Evolutionary conservation across 129 eudicot genomes (phyloP), one percentile per base, ranked within the genome.

Genomic region (Sambucus nigra): DNA sequence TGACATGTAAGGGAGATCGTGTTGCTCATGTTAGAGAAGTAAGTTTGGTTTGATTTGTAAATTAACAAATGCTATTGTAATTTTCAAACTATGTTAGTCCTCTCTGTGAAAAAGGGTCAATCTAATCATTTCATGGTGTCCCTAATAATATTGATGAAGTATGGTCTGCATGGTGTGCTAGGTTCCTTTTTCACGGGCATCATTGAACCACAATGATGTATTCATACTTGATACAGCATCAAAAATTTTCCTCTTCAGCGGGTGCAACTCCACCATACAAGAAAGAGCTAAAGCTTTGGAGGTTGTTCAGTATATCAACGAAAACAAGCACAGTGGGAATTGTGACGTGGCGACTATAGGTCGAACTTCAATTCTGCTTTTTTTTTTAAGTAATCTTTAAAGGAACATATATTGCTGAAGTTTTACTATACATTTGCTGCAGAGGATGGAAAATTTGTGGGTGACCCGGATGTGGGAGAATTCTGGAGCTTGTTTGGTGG

Each of bases 401-500:
- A 12, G 13, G 42, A 35, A 35, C 12, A 22, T 44, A 24, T 31
- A 18, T 47, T 65, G 2, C 57, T 46, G 11, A 51, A 33, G 13
- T 0, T 51, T 44, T 16, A 5, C 31, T 20, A 29, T 42, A 13
- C n/a, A 14, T 13, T 42, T n/a, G 17, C n/a, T 16, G 70, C 49
- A 92, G 99, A 92, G 88, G 99, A 92, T 74, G 99, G 99, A 21
- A 92, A 70, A 56, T 69, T 92, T 73, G 82, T 92, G 95, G 91
- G 94, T 66, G 96, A 92, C 76, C 87, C 99, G 53, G 96, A 86
- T 33, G 68, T 87, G 18, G 99, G 99, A 60, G 99, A 92, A 38
- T 92, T 92, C 47, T 92, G 99, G 99, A 93, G 82, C 40, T 74
- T 92, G 28, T 92, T 92, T 77, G 99, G 99, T 74, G 99, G 99